These are phyloP conservation scores for Dictyostelium capitatum DNA, from an alignment of 78 protist genomes.

Conservation along the genomic window DNA sequence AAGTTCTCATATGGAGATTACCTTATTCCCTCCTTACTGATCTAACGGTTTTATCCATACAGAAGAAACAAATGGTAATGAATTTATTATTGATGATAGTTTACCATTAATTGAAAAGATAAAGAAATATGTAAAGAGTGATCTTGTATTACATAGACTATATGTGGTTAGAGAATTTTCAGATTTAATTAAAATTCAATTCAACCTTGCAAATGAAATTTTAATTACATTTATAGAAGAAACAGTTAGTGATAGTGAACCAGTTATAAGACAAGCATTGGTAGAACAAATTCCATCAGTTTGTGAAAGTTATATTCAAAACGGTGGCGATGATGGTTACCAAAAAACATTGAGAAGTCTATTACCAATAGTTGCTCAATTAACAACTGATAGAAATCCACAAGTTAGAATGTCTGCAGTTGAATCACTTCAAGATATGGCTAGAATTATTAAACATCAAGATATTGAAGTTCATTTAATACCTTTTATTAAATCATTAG, in stretches of 20 bases:
- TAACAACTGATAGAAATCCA: conserved; percentile 76
- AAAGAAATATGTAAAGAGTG: conserved; percentile 59
- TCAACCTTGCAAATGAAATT: neutral
- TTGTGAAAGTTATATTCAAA: neutral
- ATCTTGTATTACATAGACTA: conserved; percentile 53
- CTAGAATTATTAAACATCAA: conserved; percentile 39
- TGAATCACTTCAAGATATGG: conserved; percentile 78
- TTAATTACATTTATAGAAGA: conserved; percentile 26
- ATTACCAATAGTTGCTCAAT: conserved; percentile 72
- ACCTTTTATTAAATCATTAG: conserved; percentile 64
- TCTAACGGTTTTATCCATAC: no score
- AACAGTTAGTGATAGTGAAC: conserved; percentile 47
- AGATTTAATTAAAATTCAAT: conserved; percentile 27
- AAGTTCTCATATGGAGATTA: no score
- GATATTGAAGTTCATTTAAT: conserved; percentile 58
- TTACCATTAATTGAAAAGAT: conserved; percentile 60
- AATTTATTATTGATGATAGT: conserved; percentile 53
- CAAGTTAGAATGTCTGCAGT: conserved; percentile 79
- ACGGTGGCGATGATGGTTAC: conserved; percentile 55
- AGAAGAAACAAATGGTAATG: conserved; percentile 18
- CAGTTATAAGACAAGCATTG: conserved; percentile 81
- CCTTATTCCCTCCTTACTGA: no score
- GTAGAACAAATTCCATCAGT: conserved; percentile 72
- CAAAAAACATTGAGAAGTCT: conserved; percentile 13
- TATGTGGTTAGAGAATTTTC: conserved; percentile 73